Evolutionary conservation across 352 stramenopile species (phyloP), one percentile per base, ranked within the genome.

Genomic region (Phytophthora sansomeana): DNA sequence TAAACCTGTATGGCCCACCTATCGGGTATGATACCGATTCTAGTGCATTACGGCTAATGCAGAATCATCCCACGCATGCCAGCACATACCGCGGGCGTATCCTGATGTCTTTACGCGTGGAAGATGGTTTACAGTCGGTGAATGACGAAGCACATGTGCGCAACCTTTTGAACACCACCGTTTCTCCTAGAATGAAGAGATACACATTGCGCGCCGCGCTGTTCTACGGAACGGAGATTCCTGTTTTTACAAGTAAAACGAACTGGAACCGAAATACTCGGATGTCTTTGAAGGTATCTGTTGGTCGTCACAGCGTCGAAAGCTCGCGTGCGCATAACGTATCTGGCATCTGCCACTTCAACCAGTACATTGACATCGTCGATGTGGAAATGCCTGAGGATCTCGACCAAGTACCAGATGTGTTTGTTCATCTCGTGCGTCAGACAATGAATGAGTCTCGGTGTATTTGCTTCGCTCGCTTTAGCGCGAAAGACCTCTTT

Each of bases 1-100:
- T 77, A 30, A 94, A 95, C 54, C 65, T 97, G 44, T 97, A 97
- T 54, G 90, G 91, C 0, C 83, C 89, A 1, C 91, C 86, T 0
- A 44, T 90, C 2, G 77, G 84, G 6, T 90, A 87, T 53, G 69
- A 85, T 13, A 80, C 72, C 21, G 69, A 83, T 19, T 76, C 77
- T 1, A 63, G 33, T 33, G 58, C 55, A 30, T 24, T 74, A 54
- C 9, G 75, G 33, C 33, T 74, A 36, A 95, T 93, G 87, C 83
- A 91, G 49, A 79, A 83, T 14, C 77, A 90, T 36, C 83, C 86
- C 4, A 73, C 62, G 10, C 58, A 75, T 44, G 85, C 87, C 36
- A 94, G 87, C 48, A 92, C 82, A 28, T 96, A 93, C 75, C 85
- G 89, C 32, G 87, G 87, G 8, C 82, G 85, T 26, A 47, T 96